These are phyloP conservation scores for Globisporangium cederbergense DNA, from an alignment of 352 stramenopile species.

Conservation along the genomic window DNA sequence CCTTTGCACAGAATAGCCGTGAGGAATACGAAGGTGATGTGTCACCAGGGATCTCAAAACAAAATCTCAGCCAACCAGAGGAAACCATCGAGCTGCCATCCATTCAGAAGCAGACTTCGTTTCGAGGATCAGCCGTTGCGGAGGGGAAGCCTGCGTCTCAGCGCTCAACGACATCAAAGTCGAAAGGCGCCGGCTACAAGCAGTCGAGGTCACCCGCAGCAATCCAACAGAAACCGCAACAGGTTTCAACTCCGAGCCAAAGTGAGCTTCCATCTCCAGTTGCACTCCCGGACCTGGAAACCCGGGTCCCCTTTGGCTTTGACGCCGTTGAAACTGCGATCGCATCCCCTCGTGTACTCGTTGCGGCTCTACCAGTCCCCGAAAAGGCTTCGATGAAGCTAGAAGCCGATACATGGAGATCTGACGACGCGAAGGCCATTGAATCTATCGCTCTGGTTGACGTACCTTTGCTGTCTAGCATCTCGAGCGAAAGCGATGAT, in stretches of 20 bases:
- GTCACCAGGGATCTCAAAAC: not conserved
- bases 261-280: not conserved
- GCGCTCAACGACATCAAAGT: constrained; percentile 4
- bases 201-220: not conserved
- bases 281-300: constrained; percentile 22
- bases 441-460: constrained; percentile 10
- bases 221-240: constrained; percentile 4
- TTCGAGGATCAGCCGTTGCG: not conserved
- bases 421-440: constrained; percentile 1
- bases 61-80: not conserved
- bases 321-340: constrained; percentile 14
- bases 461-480: not conserved
- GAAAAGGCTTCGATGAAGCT: constrained; percentile 12
- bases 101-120: constrained; percentile 5
- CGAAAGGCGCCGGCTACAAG: constrained; percentile 16
- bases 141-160: constrained; percentile 9
- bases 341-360: not conserved
- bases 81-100: constrained; percentile 7
- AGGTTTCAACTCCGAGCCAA: not conserved
- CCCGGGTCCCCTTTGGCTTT: constrained; percentile 25
- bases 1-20: not conserved
- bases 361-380: not conserved
- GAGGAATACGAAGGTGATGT: not conserved
- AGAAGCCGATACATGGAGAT: not conserved
- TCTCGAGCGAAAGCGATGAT: not conserved